These are phyloP conservation scores for Solidago caesia DNA, from an alignment of 129 eudicot genomes.

Conservation along the genomic window DNA sequence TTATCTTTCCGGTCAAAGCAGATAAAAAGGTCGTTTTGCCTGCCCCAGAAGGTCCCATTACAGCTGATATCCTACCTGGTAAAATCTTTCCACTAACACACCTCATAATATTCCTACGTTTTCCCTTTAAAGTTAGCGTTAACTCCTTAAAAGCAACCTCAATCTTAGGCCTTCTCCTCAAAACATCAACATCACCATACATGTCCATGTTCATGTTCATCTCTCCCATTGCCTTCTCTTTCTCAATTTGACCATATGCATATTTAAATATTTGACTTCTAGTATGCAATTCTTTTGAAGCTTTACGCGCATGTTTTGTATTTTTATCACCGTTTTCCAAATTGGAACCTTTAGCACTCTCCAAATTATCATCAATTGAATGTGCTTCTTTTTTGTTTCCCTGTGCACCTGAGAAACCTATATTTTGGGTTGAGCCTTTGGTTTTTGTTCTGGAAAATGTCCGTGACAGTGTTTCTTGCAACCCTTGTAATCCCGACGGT, in stretches of 20 bases:
- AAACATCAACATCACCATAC: constrained; percentile 36
- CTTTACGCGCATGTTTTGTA: constrained; percentile 58
- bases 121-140: constrained; percentile 70
- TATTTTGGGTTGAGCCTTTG: constrained; percentile 11
- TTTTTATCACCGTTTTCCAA: constrained; percentile 60
- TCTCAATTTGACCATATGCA: constrained; percentile 94
- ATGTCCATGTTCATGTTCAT: constrained; percentile 60
- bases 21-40: constrained; percentile 93
- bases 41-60: constrained; percentile 98
- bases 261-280: constrained; percentile 87
- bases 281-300: constrained; percentile 71
- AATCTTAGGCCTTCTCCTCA: constrained; percentile 60
- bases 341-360: constrained; percentile 54
- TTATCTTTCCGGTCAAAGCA: constrained; percentile 68
- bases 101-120: constrained; percentile 78
- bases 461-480: constrained; percentile 33
- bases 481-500: constrained; percentile 56
- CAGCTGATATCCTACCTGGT: constrained; percentile 94
- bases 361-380: constrained; percentile 52
- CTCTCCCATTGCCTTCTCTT: constrained; percentile 91
- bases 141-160: constrained; percentile 86
- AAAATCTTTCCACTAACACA: constrained; percentile 69
- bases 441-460: constrained; percentile 68
- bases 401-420: constrained; percentile 22
- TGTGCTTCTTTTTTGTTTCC: constrained; percentile 48